Evolutionary conservation across 1,284 basidiomycete species (phyloP), one percentile per base, ranked within the genome.

Genomic region (Ceratobasidium sp.): DNA sequence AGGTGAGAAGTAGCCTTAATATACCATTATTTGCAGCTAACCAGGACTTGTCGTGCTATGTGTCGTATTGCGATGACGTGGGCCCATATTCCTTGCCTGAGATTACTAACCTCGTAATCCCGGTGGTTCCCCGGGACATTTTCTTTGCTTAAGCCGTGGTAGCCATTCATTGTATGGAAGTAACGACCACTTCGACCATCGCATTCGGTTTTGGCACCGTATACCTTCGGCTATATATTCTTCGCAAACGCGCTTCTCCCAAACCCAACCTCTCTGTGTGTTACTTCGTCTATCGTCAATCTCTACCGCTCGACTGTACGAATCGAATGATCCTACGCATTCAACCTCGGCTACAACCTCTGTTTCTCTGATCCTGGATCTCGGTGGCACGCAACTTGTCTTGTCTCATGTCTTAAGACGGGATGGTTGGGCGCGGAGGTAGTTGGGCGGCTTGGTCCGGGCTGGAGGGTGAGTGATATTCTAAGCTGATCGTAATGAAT

Each of bases 311-410:
- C 20, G 89, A 0, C 88, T 90, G 5, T 94, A 96, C 81, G 86
- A 20, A 93, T 96, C 60, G 95, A 96, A 87, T 96, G 94, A 93
- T 93, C 92, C 20, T 98, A 97, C 85, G 94, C 94, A 20, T 97
- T 98, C 82, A 96, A 98, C 84, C 94, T 98, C 20, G 96, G 97
- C 83, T 96, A 94, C 80, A 98, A 98, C 82, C 95, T 4, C 98
- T 98, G 88, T 97, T 97, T 85, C 96, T 96, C 3, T 96, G 74
- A 97, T 95, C 85, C 89, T 97, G 78, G 93, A 94, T 18, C 88
- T 97, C 70, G 96, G 97, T 83, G 87, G 96, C 74, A 93, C 92
- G 0, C 94, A 97, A 83, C 88, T 97, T 3, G 91, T 96, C 79
- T 88, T 98, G 5, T 89, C 95, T 0, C n/a, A n/a, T n/a, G n/a